Conservation (phyloP, 2,329 filamentous ascomycete genomes). For the Fonsecaea pugnacius region DNA sequence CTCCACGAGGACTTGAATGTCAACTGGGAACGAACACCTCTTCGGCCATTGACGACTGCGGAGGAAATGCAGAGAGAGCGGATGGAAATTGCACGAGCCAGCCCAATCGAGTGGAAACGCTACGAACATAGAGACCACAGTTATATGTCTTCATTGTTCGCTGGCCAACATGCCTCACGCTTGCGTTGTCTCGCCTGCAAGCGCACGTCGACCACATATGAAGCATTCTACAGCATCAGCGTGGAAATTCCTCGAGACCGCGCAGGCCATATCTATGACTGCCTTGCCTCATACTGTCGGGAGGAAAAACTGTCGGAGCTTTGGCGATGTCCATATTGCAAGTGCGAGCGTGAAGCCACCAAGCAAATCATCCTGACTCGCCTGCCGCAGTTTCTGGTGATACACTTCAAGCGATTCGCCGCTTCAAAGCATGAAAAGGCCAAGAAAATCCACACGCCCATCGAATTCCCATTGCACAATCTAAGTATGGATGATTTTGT, state of each 20-base stretch:
- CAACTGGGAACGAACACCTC: constrained; percentile 62
- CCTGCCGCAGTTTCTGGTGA: constrained; percentile 76
- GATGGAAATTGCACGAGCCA: constrained; percentile 67
- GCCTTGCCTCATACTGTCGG: constrained; percentile 70
- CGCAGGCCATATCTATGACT: constrained; percentile 66
- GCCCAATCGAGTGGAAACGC: constrained; percentile 73
- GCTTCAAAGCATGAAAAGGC: constrained; percentile 60
- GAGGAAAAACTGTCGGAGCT: constrained; percentile 69
- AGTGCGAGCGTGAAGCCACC: constrained; percentile 66
- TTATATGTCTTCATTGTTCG: constrained; percentile 80
- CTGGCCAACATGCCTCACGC: constrained; percentile 68
- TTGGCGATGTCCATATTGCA: constrained; percentile 77
- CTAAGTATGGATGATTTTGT: constrained; percentile 67
- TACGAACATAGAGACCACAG: constrained; percentile 72
- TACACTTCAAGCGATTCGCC: constrained; percentile 75
- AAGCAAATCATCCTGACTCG: constrained; percentile 76
- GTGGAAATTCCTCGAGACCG: constrained; percentile 70
- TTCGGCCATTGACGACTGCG: constrained; percentile 61
- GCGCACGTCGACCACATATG: constrained; percentile 68
- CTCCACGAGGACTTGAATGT: constrained; percentile 85
- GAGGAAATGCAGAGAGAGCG: constrained; percentile 66
- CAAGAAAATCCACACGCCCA: constrained; percentile 70
- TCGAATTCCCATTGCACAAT: constrained; percentile 76
- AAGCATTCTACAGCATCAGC: constrained; percentile 72
- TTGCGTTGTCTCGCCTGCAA: constrained; percentile 65